Evolutionary conservation across 1,139 yeast genomes (phyloP).

Genomic region (Pneumocystis carinii): DNA sequence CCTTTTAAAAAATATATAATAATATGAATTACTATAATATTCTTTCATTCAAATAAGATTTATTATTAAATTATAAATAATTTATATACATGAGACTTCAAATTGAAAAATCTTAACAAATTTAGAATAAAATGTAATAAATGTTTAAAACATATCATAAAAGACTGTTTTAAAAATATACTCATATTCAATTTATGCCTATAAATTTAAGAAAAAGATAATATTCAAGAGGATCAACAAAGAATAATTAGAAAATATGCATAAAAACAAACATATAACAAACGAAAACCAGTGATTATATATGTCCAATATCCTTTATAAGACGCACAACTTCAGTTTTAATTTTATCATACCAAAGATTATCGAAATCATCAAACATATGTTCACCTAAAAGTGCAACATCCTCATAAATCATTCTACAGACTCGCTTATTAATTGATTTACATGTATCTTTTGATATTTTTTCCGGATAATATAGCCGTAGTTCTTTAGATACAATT

Average conservation of each 20-base stretch:
- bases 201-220: not conserved
- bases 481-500: not conserved
- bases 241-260: not conserved
- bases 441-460: not conserved
- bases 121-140: not conserved
- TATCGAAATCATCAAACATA: not conserved
- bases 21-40: not conserved
- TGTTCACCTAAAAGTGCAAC: not conserved
- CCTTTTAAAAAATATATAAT: not conserved
- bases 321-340: not conserved
- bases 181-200: not conserved
- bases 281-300: not conserved
- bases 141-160: not conserved
- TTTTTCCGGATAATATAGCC: not conserved
- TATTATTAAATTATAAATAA: too few relatives aligned
- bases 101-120: not conserved
- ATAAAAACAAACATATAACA: not conserved
- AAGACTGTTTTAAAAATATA: not conserved
- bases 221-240: not conserved
- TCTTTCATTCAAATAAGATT: not conserved
- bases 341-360: not conserved
- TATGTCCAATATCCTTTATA: not conserved
- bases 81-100: too few relatives aligned
- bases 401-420: not conserved
- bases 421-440: not conserved